Base-by-base conservation (phyloP, 495 filamentous ascomycete genomes). In the Sporormia fimetaria region DNA sequence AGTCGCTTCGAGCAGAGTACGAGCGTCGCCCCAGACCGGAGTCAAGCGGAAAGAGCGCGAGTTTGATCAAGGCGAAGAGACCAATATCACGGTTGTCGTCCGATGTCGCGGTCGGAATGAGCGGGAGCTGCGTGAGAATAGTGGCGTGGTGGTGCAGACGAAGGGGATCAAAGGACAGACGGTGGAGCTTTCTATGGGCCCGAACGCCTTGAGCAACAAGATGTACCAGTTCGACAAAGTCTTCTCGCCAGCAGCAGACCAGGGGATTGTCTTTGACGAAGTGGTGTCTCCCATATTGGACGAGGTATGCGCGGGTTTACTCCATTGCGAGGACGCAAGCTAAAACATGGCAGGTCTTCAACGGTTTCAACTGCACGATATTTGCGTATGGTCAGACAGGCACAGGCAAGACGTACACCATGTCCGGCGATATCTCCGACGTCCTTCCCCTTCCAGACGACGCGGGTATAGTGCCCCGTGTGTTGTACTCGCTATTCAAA, bases 341-440 rank as follows among this genome's bases (percentile, higher is more conserved):
- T 21, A 46, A 32, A 25, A 21, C 4, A 3, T 11, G 0, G 10
- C 22, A 95, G 87, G 94, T 96, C 74, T 72, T 98, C 16, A 70
- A 75, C 18, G 90, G 90, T n/a, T 96, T 82, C 63, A 98, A 98
- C 58, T 98, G 90, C 59, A 98, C 90, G 6, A 93, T 98, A 40
- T 98, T 98, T 57, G 90, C 90, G 32, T 98, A 98, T 58, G 90
- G 90, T 6, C 90, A 98, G 54, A 98, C 90, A 0, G 90, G 90
- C 20, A 98, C 90, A 0, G 90, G 90, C 38, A 98, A 98, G 62
- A 98, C 90, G 21, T 98, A 98, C 59, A 98, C 90, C 2, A 98
- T 98, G 90, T 93, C 92, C 3, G 90, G 90, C 23, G 87, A 98
- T 56, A 94, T 98, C 81, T 80, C 70, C 7, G 80, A 90, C 47